Conservation (phyloP, 768 basidiomycete species). For the Suillus lakei region DNA sequence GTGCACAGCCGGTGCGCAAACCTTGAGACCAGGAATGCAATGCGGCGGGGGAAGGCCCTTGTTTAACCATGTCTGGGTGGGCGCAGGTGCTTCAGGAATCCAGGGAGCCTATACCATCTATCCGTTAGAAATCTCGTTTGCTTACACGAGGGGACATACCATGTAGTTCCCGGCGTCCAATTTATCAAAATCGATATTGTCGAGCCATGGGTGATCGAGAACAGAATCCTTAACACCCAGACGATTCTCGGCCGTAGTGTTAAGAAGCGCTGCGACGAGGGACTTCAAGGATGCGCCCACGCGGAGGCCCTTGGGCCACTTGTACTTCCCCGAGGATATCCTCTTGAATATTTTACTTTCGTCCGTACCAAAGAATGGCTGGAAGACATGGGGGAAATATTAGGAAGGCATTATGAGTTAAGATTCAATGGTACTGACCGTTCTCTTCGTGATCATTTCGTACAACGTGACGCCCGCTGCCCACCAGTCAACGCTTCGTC, state of each 20-base stretch:
- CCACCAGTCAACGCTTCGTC: conserved; percentile 57
- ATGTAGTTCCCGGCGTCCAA: conserved; percentile 47
- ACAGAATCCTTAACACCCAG: conserved; percentile 44
- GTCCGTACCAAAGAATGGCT: conserved; percentile 20
- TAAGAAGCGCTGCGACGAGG: conserved; percentile 48
- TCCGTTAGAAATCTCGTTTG: background rate
- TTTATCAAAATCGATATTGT: conserved; percentile 50
- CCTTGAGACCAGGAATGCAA: conserved; percentile 44
- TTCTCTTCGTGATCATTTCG: conserved; percentile 52
- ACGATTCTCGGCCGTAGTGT: conserved; percentile 33
- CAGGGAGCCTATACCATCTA: conserved; percentile 45
- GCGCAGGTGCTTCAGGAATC: conserved; percentile 36
- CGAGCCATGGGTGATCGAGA: conserved; percentile 49
- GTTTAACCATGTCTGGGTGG: conserved; percentile 42
- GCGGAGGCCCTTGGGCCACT: conserved; percentile 43
- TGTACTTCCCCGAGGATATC: conserved; percentile 30
- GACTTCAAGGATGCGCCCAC: conserved; percentile 47
- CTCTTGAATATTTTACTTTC: conserved; percentile 33
- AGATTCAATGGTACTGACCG: conserved; percentile 28
- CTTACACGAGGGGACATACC: conserved; percentile 38
- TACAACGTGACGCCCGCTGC: conserved; percentile 53
- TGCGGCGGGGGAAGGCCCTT: conserved; percentile 40
- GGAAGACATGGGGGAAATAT: background rate
- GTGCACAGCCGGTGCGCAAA: conserved; percentile 38
- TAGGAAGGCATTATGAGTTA: background rate